Percentiles rank a stretch among this genome's conserved stretches.
These are phyloP conservation scores for Diaporthe aspalathi DNA, from an alignment of 2,329 filamentous ascomycete species.

Conservation along the genomic window DNA sequence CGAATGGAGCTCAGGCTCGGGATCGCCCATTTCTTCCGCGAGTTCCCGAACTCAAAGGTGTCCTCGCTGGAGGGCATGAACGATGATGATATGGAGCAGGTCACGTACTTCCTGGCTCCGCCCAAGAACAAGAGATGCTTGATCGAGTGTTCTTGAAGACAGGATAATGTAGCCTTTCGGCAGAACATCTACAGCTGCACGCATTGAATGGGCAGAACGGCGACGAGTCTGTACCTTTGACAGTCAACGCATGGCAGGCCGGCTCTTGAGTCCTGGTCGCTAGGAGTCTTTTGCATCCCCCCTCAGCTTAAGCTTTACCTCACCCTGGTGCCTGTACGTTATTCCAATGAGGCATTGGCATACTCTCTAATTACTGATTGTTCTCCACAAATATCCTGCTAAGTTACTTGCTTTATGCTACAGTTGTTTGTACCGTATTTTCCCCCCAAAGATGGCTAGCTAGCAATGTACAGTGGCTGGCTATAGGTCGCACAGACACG, in stretches of 20 bases:
- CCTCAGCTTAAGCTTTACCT: too few species aligned
- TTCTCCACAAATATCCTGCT: not conserved
- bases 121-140: conserved; percentile 47
- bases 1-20: conserved; percentile 64
- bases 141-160: conserved; percentile 39
- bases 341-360: not conserved
- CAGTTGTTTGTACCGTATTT: too few species aligned
- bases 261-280: not conserved
- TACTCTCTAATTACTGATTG: too few species aligned
- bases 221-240: not conserved
- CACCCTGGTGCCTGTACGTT: too few species aligned
- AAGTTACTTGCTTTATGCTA: too few species aligned
- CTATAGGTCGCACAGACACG: too few species aligned
- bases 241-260: too few species aligned
- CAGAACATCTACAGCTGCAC: not conserved
- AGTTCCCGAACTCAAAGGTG: conserved; percentile 46
- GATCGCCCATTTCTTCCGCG: conserved; percentile 59
- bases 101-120: conserved; percentile 45
- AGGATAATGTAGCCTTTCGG: not conserved
- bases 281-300: too few species aligned
- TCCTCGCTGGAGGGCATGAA: conserved; percentile 46
- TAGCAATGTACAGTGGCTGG: too few species aligned
- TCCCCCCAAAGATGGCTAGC: too few species aligned
- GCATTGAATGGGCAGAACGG: not conserved
- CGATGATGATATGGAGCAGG: conserved; percentile 47